These are phyloP conservation scores for Calamus simplicifolius DNA, from an alignment of 176 grass and related monocot genomes.

Conservation along the genomic window DNA sequence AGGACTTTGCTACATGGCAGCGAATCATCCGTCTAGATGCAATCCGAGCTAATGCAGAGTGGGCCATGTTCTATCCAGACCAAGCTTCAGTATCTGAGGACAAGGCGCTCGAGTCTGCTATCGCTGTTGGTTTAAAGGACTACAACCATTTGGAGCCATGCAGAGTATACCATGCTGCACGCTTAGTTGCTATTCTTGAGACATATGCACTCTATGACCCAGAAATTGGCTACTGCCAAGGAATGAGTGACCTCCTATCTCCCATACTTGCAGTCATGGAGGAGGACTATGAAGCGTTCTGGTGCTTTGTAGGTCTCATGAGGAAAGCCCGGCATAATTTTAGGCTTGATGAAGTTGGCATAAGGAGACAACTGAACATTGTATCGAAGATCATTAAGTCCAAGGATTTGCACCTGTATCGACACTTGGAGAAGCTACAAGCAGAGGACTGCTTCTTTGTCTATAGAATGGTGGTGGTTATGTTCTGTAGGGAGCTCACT, in stretches of 20 bases:
- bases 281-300: constrained; percentile 81
- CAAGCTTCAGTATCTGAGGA: constrained; percentile 54
- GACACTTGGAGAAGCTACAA: constrained; percentile 89
- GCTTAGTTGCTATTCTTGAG: constrained; percentile 71
- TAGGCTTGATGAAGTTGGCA: constrained; percentile 87
- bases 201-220: constrained; percentile 80
- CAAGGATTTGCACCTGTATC: constrained; percentile 78
- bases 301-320: constrained; percentile 98
- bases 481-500: constrained; percentile 87
- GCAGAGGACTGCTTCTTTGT: constrained; percentile 98
- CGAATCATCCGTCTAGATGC: constrained; percentile 94
- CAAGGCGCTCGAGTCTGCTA: constrained; percentile 45
- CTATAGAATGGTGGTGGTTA: constrained; percentile 94
- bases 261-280: constrained; percentile 78
- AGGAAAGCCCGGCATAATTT: constrained; percentile 91
- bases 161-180: constrained; percentile 73
- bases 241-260: constrained; percentile 94
- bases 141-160: constrained; percentile 63
- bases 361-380: constrained; percentile 76
- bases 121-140: constrained; percentile 55
- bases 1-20: constrained; percentile 80
- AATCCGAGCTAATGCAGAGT: constrained; percentile 63
- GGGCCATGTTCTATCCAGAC: constrained; percentile 51
- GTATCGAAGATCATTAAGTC: constrained; percentile 94
- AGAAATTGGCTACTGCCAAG: constrained; percentile 91